Conservation (phyloP, 768 basidiomycete genomes). For the Lentinula detonsa region DNA sequence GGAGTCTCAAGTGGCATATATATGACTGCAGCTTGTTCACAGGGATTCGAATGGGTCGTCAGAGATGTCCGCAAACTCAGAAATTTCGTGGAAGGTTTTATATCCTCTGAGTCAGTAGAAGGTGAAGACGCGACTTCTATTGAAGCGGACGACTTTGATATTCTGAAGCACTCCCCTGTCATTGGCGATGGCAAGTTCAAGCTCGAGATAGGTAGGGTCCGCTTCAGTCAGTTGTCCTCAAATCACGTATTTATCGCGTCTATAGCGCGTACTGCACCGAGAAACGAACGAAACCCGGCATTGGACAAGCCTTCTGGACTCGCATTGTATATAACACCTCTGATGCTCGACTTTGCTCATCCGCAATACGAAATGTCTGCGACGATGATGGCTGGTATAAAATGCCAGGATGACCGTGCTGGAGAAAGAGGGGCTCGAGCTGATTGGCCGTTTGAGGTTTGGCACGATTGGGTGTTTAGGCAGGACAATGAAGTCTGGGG, state of each 20-base stretch:
- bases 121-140: constrained; percentile 20
- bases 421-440: constrained; percentile 61
- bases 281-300: constrained; percentile 14
- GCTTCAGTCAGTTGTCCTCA: not conserved
- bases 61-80: constrained; percentile 50
- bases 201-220: constrained; percentile 58
- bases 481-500: constrained; percentile 72
- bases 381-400: constrained; percentile 70
- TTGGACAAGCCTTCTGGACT: constrained; percentile 33
- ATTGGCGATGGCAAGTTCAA: constrained; percentile 69
- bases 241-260: not conserved
- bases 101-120: constrained; percentile 19
- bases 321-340: constrained; percentile 61
- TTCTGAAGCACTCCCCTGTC: constrained; percentile 59
- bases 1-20: not conserved
- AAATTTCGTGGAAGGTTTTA: constrained; percentile 48
- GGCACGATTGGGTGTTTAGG: constrained; percentile 71
- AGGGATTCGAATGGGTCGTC: constrained; percentile 75
- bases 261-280: constrained; percentile 18
- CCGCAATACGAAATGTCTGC: constrained; percentile 53
- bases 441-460: constrained; percentile 71
- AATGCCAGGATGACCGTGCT: constrained; percentile 51
- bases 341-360: constrained; percentile 56
- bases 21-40: not conserved
- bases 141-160: constrained; percentile 44